A percentile compares a stretch with the other conserved stretches of the same genome.
phyloP scores from a whole-genome alignment of 495 filamentous ascomycete species.

The Penicillium waksmanii region DNA sequence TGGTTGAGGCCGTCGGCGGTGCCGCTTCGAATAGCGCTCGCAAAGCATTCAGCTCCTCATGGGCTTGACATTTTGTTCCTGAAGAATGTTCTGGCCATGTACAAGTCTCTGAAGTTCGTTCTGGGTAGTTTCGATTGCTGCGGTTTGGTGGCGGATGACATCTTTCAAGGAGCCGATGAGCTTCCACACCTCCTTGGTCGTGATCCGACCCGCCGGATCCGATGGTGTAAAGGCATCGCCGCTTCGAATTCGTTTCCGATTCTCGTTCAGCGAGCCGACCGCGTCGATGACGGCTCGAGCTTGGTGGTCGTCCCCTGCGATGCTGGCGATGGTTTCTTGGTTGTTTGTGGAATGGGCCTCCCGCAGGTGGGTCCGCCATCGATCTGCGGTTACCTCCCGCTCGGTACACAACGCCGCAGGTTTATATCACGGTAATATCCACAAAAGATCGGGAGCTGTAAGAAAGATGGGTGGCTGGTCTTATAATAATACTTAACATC shows the following conservation, averaged over 20 bases:
- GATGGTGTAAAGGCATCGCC: neutral
- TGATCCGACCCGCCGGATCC: too few relatives aligned
- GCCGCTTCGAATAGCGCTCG: slow-evolving; percentile 12
- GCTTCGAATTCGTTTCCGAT: neutral
- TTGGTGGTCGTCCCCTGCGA: slow-evolving; percentile 12
- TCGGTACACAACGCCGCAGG: slow-evolving; percentile 6
- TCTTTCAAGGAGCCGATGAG: neutral
- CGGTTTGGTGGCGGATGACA: neutral
- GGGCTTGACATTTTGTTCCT: slow-evolving; percentile 19
- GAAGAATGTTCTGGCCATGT: neutral
- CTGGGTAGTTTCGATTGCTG: neutral
- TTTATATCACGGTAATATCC: too few relatives aligned
- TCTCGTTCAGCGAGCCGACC: neutral
- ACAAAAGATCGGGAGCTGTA: too few relatives aligned
- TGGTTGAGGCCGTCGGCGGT: slow-evolving; percentile 8
- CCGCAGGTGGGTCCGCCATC: slow-evolving; percentile 23
- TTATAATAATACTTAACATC: too few relatives aligned
- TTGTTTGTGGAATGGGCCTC: slow-evolving; percentile 22
- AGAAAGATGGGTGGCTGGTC: too few relatives aligned
- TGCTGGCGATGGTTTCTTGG: slow-evolving; percentile 12
- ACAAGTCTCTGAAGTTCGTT: neutral
- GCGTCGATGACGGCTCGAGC: slow-evolving; percentile 8
- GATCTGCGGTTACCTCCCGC: slow-evolving; percentile 14
- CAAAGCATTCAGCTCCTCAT: slow-evolving; percentile 21
- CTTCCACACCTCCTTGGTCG: neutral